Conservation (phyloP, 192 early-diverging fungal species). For the Rhizoclosmatium sp. region DNA sequence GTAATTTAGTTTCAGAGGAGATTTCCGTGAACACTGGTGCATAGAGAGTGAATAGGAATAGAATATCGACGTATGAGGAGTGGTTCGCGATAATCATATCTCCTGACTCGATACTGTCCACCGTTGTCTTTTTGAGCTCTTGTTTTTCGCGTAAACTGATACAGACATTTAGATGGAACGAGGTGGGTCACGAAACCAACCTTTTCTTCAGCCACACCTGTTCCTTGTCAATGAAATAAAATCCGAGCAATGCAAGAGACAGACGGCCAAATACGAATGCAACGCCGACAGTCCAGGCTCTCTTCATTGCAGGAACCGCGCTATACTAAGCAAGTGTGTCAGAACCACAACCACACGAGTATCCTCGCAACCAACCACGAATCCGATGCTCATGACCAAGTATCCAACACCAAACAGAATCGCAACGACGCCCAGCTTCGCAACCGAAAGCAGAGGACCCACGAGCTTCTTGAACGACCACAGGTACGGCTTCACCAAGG, state of each 20-base stretch:
- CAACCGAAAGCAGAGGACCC: conserved; percentile 12
- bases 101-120: conserved; percentile 55
- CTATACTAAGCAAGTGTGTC: not conserved
- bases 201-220: not conserved
- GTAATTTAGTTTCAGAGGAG: not conserved
- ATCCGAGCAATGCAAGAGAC: conserved; percentile 15
- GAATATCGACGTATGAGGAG: conserved; percentile 80
- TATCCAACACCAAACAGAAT: not conserved
- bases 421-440: conserved; percentile 7
- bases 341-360: not conserved
- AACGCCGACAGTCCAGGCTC: not conserved
- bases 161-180: no score
- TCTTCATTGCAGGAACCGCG: not conserved
- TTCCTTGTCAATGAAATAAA: conserved; percentile 7
- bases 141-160: conserved; percentile 24
- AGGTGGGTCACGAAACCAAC: not conserved
- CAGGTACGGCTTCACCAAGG: not conserved
- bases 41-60: conserved; percentile 73
- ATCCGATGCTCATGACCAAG: not conserved
- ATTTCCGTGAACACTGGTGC: conserved; percentile 21
- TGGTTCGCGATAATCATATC: conserved; percentile 84
- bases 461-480: not conserved
- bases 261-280: not conserved
- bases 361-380: not conserved
- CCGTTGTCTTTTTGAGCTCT: not conserved